Percentiles rank a stretch among this genome's conserved stretches.
Conservation (phyloP, 1,284 basidiomycete genomes). For the Apiotrichum montevideense region DNA sequence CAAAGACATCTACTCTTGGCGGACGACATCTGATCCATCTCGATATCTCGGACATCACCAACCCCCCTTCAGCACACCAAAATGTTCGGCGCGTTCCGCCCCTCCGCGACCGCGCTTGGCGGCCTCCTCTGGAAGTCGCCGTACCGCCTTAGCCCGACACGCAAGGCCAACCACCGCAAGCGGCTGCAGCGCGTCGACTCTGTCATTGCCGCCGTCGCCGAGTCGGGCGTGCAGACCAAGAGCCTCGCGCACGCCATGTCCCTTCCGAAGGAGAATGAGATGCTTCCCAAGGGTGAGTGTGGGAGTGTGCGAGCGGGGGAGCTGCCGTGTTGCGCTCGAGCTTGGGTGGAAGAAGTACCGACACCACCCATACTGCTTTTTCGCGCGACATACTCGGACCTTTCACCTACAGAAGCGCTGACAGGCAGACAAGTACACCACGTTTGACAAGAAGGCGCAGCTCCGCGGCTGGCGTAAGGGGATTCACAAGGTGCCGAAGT, state of each 20-base stretch:
- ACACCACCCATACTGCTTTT: no score
- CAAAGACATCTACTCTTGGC: not conserved
- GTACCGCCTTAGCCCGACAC: constrained; percentile 81
- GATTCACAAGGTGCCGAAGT: constrained; percentile 93
- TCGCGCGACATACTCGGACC: no score
- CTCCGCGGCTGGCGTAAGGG: constrained; percentile 73
- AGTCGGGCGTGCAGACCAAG: constrained; percentile 71
- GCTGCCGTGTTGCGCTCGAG: no score
- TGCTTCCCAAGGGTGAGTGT: constrained; percentile 47
- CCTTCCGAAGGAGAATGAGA: constrained; percentile 47
- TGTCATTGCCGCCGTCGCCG: constrained; percentile 79
- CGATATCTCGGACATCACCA: not conserved
- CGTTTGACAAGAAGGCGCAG: constrained; percentile 64
- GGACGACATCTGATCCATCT: not conserved
- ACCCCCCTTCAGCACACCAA: not conserved
- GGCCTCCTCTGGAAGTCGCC: constrained; percentile 65
- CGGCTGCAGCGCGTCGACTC: constrained; percentile 87
- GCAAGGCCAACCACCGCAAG: constrained; percentile 83
- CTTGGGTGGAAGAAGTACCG: no score
- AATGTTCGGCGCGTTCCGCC: constrained; percentile 39
- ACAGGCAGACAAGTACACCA: constrained; percentile 81
- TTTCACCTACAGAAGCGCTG: not conserved
- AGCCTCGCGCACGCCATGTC: constrained; percentile 30
- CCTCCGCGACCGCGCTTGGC: constrained; percentile 21
- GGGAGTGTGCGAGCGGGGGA: not conserved